Evolutionary conservation across 768 basidiomycete species (phyloP).

Genomic region (Amanita rimosa): DNA sequence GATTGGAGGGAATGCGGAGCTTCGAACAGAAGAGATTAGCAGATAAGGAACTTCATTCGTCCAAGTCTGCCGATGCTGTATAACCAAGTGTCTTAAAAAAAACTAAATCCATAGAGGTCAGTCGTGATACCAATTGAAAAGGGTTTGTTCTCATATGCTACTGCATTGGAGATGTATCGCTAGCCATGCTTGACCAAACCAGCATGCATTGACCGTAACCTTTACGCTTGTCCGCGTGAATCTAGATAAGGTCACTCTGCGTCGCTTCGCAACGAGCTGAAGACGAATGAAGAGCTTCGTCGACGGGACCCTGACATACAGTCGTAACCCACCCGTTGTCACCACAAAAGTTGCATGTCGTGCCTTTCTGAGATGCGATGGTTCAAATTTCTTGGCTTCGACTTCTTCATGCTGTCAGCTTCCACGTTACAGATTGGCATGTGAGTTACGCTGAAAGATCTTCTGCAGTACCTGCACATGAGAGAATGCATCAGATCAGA

Average conservation of each 20-base stretch:
- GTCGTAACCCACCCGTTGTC: not conserved
- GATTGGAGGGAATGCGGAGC: constrained; percentile 81
- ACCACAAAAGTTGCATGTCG: not conserved
- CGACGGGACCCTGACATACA: not conserved
- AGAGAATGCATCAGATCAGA: constrained; percentile 4
- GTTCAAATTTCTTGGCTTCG: constrained; percentile 10
- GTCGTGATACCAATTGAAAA: not conserved
- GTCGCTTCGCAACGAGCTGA: constrained; percentile 8
- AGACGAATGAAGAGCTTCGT: constrained; percentile 3
- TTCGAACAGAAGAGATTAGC: constrained; percentile 67
- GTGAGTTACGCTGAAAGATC: not conserved
- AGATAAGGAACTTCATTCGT: constrained; percentile 33
- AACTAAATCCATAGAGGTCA: constrained; percentile 2
- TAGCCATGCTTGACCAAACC: not conserved
- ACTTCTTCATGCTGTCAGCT: constrained; percentile 12
- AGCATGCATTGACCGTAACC: not conserved
- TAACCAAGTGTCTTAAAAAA: not conserved
- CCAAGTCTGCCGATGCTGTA: constrained; percentile 1
- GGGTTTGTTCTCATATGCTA: not conserved
- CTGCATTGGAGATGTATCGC: not conserved
- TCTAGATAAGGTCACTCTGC: constrained; percentile 6
- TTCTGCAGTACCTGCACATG: not conserved
- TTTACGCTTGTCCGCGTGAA: constrained; percentile 4
- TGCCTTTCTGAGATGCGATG: constrained; percentile 3
- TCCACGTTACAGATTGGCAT: constrained; percentile 4